These are phyloP conservation scores for Ustilago trichophora DNA, from an alignment of 1,284 basidiomycete genomes.

Conservation along the genomic window DNA sequence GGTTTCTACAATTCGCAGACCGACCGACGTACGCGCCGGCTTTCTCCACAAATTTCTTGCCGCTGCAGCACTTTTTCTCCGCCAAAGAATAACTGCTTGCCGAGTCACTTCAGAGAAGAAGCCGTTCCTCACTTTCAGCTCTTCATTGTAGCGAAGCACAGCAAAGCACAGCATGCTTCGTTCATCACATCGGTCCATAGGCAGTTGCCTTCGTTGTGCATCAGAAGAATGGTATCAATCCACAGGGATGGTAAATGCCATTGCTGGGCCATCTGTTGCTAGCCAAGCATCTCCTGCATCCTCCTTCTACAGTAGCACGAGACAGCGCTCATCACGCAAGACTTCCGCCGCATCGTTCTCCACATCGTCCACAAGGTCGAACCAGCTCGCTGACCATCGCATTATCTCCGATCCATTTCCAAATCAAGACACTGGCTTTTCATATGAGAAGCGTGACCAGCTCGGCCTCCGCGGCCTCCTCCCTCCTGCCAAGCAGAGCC, in stretches of 20 bases:
- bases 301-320: too few species aligned
- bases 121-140: too few species aligned
- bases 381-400: constrained; percentile 38
- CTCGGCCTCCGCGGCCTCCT: constrained; percentile 77
- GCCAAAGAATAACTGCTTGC: background rate
- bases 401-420: constrained; percentile 37
- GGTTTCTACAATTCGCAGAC: too few species aligned
- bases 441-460: constrained; percentile 73
- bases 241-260: background rate
- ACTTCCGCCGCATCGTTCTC: constrained; percentile 13
- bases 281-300: background rate
- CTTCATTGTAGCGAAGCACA: too few species aligned
- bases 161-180: constrained; percentile 33
- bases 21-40: too few species aligned
- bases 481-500: constrained; percentile 72
- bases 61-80: background rate
- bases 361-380: constrained; percentile 4
- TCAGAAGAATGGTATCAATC: constrained; percentile 5
- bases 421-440: constrained; percentile 73
- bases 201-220: constrained; percentile 12
- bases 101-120: too few species aligned
- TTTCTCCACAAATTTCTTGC: background rate
- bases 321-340: constrained; percentile 6
- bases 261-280: constrained; percentile 7
- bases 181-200: constrained; percentile 9